A percentile compares a stretch with the other conserved stretches of the same genome.
Evolutionary conservation across 192 early-diverging fungal species (phyloP).

Genomic region (Powellomyces hirtus): DNA sequence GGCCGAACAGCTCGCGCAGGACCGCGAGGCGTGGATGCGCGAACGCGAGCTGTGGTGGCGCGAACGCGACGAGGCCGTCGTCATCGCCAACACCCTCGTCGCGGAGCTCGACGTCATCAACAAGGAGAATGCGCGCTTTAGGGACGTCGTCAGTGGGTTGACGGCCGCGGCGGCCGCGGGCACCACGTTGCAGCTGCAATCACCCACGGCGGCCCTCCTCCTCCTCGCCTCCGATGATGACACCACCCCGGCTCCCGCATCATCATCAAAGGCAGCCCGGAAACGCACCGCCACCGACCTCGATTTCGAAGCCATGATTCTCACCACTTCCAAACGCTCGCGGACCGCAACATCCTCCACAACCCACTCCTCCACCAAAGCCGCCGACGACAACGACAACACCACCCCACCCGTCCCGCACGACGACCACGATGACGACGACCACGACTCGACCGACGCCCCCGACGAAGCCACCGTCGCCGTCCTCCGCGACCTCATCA

Average conservation of each 20-base stretch:
- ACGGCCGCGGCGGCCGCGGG: background rate
- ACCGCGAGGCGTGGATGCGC: slow-evolving; percentile 23
- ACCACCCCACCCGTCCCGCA: too few species aligned
- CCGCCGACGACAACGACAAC: background rate
- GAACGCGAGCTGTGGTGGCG: slow-evolving; percentile 27
- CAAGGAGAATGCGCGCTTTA: slow-evolving; percentile 19
- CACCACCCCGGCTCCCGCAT: too few species aligned
- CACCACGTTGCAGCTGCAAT: background rate
- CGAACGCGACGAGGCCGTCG: slow-evolving; percentile 24
- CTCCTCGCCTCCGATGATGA: too few species aligned
- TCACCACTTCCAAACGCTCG: background rate
- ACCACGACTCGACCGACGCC: background rate
- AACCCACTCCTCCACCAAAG: background rate
- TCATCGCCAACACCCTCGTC: slow-evolving; percentile 12
- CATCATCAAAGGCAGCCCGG: too few species aligned
- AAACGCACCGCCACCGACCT: background rate
- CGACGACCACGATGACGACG: too few species aligned
- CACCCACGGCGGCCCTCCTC: background rate
- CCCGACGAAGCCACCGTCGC: background rate
- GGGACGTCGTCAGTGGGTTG: slow-evolving; percentile 2
- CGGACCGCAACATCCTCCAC: background rate
- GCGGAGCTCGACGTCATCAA: slow-evolving; percentile 8
- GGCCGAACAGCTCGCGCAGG: slow-evolving; percentile 14
- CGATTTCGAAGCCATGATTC: background rate
- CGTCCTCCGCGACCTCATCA: background rate